phyloP scores from a whole-genome alignment of 441 rosid species.

The Pelargonium fulgidum region DNA sequence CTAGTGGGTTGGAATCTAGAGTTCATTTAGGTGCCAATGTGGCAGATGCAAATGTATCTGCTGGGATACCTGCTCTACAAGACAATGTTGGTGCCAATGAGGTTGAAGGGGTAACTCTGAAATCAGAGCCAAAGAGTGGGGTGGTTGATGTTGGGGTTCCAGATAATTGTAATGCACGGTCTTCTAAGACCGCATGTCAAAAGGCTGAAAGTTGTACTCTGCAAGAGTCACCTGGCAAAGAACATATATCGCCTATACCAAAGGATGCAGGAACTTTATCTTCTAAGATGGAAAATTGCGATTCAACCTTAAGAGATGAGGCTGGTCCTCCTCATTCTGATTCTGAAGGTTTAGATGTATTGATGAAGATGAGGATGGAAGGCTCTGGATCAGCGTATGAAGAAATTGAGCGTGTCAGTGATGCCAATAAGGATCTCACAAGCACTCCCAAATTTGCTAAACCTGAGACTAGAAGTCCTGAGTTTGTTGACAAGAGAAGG shows the following conservation, averaged over 20 bases:
- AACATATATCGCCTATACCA: conserved; percentile 27
- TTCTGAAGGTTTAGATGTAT: background rate
- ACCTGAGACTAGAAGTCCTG: conserved; percentile 34
- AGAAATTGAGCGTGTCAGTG: conserved; percentile 33
- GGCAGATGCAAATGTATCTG: conserved; percentile 29
- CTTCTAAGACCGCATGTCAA: conserved; percentile 25
- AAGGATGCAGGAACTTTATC: conserved; percentile 26
- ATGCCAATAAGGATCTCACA: conserved; percentile 36
- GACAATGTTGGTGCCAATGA: conserved; percentile 36
- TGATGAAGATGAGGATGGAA: conserved; percentile 19
- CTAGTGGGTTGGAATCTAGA: conserved; percentile 37
- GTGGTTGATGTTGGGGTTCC: conserved; percentile 26
- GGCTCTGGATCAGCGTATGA: conserved; percentile 33
- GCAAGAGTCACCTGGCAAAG: conserved; percentile 37
- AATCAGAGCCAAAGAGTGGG: conserved; percentile 31
- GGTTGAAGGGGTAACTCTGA: conserved; percentile 29
- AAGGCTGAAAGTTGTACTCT: conserved; percentile 31
- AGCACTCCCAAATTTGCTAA: conserved; percentile 37
- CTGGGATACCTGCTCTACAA: conserved; percentile 26
- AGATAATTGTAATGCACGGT: conserved; percentile 27
- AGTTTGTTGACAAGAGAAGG: conserved; percentile 34
- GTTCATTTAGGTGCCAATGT: conserved; percentile 35
- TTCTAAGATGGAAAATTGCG: conserved; percentile 20
- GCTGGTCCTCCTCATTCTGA: background rate
- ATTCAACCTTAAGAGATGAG: background rate